Evolutionary conservation across 768 basidiomycete genomes (phyloP), one percentile per base, ranked within the genome.

Genomic region (Chalciporus piperatus): DNA sequence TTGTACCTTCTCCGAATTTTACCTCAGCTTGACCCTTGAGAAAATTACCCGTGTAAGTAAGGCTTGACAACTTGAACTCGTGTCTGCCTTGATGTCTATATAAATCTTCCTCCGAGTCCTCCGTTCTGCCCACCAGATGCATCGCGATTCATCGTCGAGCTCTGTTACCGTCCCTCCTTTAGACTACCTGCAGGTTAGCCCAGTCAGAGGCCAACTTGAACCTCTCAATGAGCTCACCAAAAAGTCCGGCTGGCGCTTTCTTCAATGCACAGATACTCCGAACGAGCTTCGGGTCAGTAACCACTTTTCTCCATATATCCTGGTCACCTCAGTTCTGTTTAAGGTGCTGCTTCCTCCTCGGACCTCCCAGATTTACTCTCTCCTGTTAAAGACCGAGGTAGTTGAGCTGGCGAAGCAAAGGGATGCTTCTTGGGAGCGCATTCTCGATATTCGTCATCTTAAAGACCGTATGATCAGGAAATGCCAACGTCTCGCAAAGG

Each of bases 381-480:
- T 85, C 54, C 76, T 89, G 19, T 72, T 89, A 39, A 79, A 79
- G 58, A 72, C 81, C 37, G 87, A 89, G 66, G 68, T 70, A 6
- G 69, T 71, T 23, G 87, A 89, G 61, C 76, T 89, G 19, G 73
- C 74, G 38, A 84, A 80, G 66, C 79, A 80, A 51, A 72, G 71
- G 3, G 61, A 70, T 30, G 74, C 83, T 19, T 78, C 80, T 51
- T 88, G 84, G 85, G 79, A 85, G 43, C 80, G 82, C 55, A 78
- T 89, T 60, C 72, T 86, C 55, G 78, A 87, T 64, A 85, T 89
- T 43, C 85, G 87, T 13, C 87, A 82, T 56, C 74, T 89, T 60
- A 89, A 89, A 72, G 87, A 89, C 65, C 79, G 87, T 52, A 87
- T 89, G 86, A 82, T 88, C 55, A 83, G 86, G 66, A 89, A 89